A percentile compares a stretch with the other conserved stretches of the same genome.
phyloP scores from a whole-genome alignment of 805 yeast species.

The Candida incommunis region DNA sequence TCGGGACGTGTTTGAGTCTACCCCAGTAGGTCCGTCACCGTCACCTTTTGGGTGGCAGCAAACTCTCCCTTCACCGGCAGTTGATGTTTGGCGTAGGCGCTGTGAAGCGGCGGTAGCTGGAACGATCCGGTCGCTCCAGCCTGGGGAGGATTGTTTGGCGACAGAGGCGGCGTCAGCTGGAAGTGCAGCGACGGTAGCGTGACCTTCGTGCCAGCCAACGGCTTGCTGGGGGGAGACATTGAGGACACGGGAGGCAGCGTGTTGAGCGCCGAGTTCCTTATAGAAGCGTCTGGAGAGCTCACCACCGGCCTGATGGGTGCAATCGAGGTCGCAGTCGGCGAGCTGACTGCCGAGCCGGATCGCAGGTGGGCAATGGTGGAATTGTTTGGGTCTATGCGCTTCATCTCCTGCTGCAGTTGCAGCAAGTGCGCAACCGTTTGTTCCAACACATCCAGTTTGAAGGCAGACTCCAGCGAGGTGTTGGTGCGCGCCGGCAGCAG shows the following conservation, averaged over 20 bases:
- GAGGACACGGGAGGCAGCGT: background rate
- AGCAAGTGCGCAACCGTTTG: slow-evolving; percentile 72
- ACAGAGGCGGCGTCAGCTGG: slow-evolving; percentile 1
- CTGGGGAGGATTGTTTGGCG: background rate
- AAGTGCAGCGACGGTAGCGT: slow-evolving; percentile 1
- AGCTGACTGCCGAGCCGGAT: no score
- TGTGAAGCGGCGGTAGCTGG: background rate
- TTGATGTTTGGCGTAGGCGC: background rate
- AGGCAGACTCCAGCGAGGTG: slow-evolving; percentile 40
- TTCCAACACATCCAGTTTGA: slow-evolving; percentile 68
- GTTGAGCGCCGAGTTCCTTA: background rate
- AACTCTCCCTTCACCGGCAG: background rate
- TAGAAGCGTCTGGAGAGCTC: no score
- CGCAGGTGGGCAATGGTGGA: background rate
- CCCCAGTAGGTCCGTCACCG: background rate
- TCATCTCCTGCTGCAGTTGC: slow-evolving; percentile 34
- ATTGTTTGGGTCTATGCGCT: background rate
- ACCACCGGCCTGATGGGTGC: no score
- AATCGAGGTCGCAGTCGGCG: no score
- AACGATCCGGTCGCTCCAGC: background rate
- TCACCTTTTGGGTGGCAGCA: background rate
- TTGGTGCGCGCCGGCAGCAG: slow-evolving; percentile 58
- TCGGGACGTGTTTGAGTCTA: no score
- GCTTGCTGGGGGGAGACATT: background rate
- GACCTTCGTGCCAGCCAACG: background rate